Evolutionary conservation across 305 asterid species (phyloP).

Genomic region (Rubia balearica): DNA sequence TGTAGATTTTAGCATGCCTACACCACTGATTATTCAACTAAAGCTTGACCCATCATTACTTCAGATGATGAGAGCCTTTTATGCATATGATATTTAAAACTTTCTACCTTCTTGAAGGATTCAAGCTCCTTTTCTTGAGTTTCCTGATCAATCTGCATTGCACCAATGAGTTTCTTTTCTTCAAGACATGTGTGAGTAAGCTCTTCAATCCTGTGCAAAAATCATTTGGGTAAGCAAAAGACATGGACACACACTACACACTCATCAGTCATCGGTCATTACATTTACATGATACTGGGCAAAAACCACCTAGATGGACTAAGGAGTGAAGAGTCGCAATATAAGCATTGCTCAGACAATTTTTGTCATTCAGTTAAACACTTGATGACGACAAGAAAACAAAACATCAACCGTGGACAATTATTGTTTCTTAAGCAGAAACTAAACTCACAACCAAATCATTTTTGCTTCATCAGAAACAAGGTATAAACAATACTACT

Average conservation of each 20-base stretch:
- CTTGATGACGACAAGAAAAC: background rate
- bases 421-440: background rate
- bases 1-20: background rate
- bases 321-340: background rate
- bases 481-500: background rate
- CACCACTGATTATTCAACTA: background rate
- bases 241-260: background rate
- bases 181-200: constrained; percentile 54
- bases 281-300: background rate
- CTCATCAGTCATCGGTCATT: background rate
- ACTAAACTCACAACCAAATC: background rate
- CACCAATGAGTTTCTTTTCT: constrained; percentile 43
- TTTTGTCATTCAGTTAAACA: background rate
- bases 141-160: constrained; percentile 46
- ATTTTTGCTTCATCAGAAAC: too few species aligned
- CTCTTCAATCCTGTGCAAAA: constrained; percentile 56
- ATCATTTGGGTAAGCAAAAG: background rate
- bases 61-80: background rate
- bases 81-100: constrained; percentile 17
- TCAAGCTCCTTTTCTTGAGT: constrained; percentile 42
- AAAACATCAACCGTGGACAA: background rate
- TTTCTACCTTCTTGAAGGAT: constrained; percentile 57
- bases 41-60: background rate
- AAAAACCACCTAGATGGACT: background rate
- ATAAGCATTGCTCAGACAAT: background rate